Percentiles rank a stretch among this genome's conserved stretches.
These are phyloP conservation scores for Fusarium sp. DNA, from an alignment of 2,329 filamentous ascomycete species.

Conservation along the genomic window DNA sequence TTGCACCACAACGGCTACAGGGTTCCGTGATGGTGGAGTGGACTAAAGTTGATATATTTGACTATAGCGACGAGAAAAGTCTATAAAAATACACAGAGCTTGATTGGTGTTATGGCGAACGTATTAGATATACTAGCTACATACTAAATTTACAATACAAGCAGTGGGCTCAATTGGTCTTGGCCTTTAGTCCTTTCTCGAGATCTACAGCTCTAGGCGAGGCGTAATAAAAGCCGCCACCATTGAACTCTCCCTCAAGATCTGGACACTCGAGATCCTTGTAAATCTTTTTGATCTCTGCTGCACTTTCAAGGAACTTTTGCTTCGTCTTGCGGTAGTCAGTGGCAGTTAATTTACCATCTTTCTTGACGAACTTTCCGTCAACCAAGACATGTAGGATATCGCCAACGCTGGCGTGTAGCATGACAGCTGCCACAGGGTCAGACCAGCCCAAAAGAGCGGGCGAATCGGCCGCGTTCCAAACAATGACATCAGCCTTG, in stretches of 20 bases:
- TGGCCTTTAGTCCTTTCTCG: neutral
- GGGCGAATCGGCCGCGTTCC: slow-evolving; percentile 61
- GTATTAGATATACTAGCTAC: too few relatives aligned
- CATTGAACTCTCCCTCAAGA: slow-evolving; percentile 45
- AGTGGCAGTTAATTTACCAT: slow-evolving; percentile 53
- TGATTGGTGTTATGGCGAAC: too few relatives aligned
- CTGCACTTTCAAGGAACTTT: slow-evolving; percentile 53
- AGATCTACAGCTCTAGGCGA: neutral
- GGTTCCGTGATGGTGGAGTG: too few relatives aligned
- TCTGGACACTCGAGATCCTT: slow-evolving; percentile 45
- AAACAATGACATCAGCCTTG: slow-evolving; percentile 67
- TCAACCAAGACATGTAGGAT: slow-evolving; percentile 64
- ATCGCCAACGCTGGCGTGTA: slow-evolving; percentile 67
- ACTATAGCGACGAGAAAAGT: too few relatives aligned
- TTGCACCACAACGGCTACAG: too few relatives aligned
- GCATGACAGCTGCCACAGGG: slow-evolving; percentile 67
- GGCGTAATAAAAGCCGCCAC: slow-evolving; percentile 10
- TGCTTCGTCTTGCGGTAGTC: slow-evolving; percentile 49
- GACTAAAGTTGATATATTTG: too few relatives aligned
- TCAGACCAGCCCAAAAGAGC: slow-evolving; percentile 67
- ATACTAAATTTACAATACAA: too few relatives aligned
- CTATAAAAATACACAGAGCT: too few relatives aligned
- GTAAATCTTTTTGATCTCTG: slow-evolving; percentile 49
- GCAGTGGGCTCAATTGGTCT: too few relatives aligned
- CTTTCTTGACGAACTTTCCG: slow-evolving; percentile 54